These are phyloP conservation scores for Parmales sp. DNA, from an alignment of 108 stramenopile genomes.

Conservation along the genomic window DNA sequence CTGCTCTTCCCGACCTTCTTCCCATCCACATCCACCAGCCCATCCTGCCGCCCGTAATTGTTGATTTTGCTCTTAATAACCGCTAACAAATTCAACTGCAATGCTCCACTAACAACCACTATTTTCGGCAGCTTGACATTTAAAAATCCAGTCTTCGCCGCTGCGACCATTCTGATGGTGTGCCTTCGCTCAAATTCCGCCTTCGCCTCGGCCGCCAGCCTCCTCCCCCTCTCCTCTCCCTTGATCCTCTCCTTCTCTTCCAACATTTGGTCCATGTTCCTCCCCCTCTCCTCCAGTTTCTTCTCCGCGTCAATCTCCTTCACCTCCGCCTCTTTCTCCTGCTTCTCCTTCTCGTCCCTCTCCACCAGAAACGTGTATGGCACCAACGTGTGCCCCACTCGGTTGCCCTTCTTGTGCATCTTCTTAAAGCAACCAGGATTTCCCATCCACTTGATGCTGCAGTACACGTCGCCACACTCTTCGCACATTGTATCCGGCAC, in stretches of 20 bases:
- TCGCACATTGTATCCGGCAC: conserved; percentile 6
- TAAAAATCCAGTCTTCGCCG: no score
- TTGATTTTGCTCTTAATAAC: no score
- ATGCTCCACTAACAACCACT: no score
- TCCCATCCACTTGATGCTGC: conserved; percentile 12
- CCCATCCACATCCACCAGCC: not conserved
- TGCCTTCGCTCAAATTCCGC: conserved; percentile 1
- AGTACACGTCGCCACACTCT: conserved; percentile 15
- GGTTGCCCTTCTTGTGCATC: conserved; percentile 8
- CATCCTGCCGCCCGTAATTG: no score
- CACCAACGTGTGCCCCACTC: not conserved
- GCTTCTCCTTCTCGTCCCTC: not conserved
- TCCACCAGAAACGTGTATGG: not conserved
- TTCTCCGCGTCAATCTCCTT: not conserved
- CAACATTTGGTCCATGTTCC: not conserved
- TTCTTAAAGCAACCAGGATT: conserved; percentile 13
- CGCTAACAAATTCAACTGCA: no score
- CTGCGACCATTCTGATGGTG: not conserved
- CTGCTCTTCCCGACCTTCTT: not conserved
- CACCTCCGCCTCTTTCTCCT: not conserved
- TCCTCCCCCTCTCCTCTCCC: not conserved
- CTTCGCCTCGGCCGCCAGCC: not conserved
- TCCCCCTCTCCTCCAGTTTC: not conserved
- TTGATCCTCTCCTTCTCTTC: not conserved
- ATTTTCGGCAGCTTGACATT: no score